A percentile compares a stretch with the other conserved stretches of the same genome.
Conservation (phyloP, 2,329 filamentous ascomycete species). For the Exophiala sp. region DNA sequence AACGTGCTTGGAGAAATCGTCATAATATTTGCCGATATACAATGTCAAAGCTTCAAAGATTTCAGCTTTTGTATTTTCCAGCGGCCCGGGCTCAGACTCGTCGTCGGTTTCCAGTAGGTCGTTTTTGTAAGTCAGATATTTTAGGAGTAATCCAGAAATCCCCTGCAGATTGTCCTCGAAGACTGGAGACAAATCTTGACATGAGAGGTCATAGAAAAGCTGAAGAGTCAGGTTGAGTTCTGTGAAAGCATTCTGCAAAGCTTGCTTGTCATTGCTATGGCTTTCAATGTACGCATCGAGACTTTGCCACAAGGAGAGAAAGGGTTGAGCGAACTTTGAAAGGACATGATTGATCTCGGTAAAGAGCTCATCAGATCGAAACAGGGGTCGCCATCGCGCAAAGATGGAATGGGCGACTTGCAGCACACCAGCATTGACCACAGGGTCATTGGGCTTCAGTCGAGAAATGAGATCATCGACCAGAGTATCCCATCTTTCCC, state of each 20-base stretch:
- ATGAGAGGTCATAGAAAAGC: conserved; percentile 94
- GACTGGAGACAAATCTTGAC: conserved; percentile 88
- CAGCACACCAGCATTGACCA: conserved; percentile 87
- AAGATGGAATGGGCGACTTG: conserved; percentile 99
- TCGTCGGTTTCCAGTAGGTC: conserved; percentile 78
- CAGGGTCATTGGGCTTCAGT: conserved; percentile 74
- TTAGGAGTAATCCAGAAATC: conserved; percentile 78
- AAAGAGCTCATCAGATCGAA: conserved; percentile 87
- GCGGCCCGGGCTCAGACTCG: conserved; percentile 77
- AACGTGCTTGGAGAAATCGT: conserved; percentile 79
- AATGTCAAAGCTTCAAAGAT: conserved; percentile 89
- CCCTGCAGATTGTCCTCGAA: conserved; percentile 83
- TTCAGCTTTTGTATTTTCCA: conserved; percentile 86
- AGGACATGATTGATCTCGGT: conserved; percentile 96
- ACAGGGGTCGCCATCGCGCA: conserved; percentile 89
- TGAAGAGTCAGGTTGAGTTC: conserved; percentile 86
- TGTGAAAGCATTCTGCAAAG: conserved; percentile 73
- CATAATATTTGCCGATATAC: conserved; percentile 92
- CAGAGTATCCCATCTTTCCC: conserved; percentile 91
- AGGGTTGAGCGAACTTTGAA: conserved; percentile 75
- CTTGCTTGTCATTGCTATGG: conserved; percentile 70
- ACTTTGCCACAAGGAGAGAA: conserved; percentile 64
- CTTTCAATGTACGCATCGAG: conserved; percentile 61
- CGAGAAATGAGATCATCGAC: conserved; percentile 88
- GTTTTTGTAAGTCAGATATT: conserved; percentile 89